phyloP scores from a whole-genome alignment of 768 basidiomycete species.

The Rhodotorula babjevae region DNA sequence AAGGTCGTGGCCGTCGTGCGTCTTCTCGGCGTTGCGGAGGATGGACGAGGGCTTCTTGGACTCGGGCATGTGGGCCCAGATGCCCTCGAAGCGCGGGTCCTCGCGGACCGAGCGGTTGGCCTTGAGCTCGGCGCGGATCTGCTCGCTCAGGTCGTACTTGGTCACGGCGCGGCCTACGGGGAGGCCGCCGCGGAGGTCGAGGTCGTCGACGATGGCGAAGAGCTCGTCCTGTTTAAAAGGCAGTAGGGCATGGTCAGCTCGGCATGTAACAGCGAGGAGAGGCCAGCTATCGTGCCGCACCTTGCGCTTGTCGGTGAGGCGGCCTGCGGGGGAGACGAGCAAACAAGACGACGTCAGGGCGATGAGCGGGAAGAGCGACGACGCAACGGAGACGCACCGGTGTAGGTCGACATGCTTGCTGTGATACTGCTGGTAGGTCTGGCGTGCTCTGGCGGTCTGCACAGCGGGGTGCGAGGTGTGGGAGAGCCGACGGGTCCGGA shows the following conservation, averaged over 20 bases:
- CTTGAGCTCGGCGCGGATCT: conserved; percentile 15
- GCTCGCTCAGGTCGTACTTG: conserved; percentile 9
- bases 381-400: neutral
- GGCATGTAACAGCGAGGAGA: rapidly evolving
- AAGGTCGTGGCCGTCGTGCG: conserved; percentile 5
- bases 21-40: conserved; percentile 1
- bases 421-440: neutral
- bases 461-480: too few species aligned
- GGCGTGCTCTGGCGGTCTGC: too few species aligned
- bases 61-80: conserved; percentile 29
- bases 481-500: too few species aligned
- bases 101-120: neutral
- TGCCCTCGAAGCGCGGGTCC: conserved; percentile 1
- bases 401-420: neutral
- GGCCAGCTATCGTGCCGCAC: neutral
- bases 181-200: neutral
- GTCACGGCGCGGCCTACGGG: neutral
- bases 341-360: neutral
- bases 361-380: neutral
- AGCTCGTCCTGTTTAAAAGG: neutral
- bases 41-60: neutral
- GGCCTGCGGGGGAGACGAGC: neutral
- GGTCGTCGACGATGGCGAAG: neutral
- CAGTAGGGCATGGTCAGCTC: neutral
- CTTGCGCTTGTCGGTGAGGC: neutral